A percentile compares a stretch with the other conserved stretches of the same genome.
Conservation (phyloP, 345 rosid genomes). For the Salix udensis region DNA sequence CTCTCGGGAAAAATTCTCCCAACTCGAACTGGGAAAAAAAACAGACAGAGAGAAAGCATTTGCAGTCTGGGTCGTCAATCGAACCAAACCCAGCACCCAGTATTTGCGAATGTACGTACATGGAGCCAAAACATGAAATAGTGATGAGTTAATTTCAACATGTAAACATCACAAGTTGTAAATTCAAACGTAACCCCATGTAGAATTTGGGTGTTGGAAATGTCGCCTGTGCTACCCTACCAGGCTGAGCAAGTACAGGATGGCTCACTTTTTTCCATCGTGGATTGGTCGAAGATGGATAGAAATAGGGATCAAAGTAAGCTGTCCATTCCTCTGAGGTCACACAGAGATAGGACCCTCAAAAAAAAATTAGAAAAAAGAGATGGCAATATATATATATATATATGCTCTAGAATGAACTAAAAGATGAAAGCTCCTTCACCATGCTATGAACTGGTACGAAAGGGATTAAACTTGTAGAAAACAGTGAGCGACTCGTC, state of each 20-base stretch:
- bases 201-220: background rate
- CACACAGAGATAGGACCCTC: background rate
- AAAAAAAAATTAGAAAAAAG: background rate
- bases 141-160: background rate
- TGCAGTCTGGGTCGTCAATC: background rate
- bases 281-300: background rate
- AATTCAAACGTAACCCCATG: background rate
- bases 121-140: background rate
- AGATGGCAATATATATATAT: conserved; percentile 1
- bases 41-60: background rate
- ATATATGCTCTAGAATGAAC: background rate
- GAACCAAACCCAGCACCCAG: background rate
- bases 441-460: background rate
- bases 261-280: background rate
- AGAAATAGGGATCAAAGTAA: background rate
- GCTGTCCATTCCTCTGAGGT: conserved; percentile 4
- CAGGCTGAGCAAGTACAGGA: conserved; percentile 7
- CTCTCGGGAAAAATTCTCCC: background rate
- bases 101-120: background rate
- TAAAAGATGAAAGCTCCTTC: conserved; percentile 14
- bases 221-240: conserved; percentile 12
- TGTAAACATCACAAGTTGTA: background rate
- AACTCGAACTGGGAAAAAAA: background rate
- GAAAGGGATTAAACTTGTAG: background rate
- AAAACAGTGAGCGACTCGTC: conserved; percentile 5